phyloP scores from a whole-genome alignment of 257 asterid species.

The Catharanthus roseus region DNA sequence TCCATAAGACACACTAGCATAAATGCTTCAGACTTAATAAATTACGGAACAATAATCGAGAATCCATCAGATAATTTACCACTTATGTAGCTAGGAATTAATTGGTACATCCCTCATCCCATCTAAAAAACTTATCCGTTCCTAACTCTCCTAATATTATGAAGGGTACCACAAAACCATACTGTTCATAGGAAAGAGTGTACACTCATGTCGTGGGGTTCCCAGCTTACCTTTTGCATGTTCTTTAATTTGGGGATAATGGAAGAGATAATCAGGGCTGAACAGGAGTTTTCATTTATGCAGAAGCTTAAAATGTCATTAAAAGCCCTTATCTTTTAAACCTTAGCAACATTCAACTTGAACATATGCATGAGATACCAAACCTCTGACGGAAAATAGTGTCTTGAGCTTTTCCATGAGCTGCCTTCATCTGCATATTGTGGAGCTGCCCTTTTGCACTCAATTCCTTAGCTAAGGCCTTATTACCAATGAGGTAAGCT shows the following conservation, averaged over 20 bases:
- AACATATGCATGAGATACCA: conserved; percentile 11
- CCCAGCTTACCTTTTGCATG: too few species aligned
- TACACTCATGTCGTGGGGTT: too few species aligned
- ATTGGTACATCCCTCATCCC: neutral
- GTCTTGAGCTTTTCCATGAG: conserved; percentile 93
- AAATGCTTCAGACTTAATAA: neutral
- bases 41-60: neutral
- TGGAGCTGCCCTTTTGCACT: conserved; percentile 93
- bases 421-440: conserved; percentile 95
- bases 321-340: neutral
- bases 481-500: conserved; percentile 88
- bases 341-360: neutral
- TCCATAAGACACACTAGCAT: neutral
- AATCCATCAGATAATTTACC: neutral
- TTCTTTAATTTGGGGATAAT: too few species aligned
- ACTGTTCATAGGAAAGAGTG: too few species aligned
- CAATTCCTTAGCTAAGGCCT: conserved; percentile 97
- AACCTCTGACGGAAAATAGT: conserved; percentile 85
- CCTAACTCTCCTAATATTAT: neutral
- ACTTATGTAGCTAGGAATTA: neutral
- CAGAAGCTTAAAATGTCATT: neutral
- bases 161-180: neutral
- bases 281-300: neutral
- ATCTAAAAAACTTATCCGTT: neutral
- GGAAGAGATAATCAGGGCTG: too few species aligned